These are phyloP conservation scores for Phytopythium ostracodes DNA, from an alignment of 352 stramenopile genomes.

Conservation along the genomic window DNA sequence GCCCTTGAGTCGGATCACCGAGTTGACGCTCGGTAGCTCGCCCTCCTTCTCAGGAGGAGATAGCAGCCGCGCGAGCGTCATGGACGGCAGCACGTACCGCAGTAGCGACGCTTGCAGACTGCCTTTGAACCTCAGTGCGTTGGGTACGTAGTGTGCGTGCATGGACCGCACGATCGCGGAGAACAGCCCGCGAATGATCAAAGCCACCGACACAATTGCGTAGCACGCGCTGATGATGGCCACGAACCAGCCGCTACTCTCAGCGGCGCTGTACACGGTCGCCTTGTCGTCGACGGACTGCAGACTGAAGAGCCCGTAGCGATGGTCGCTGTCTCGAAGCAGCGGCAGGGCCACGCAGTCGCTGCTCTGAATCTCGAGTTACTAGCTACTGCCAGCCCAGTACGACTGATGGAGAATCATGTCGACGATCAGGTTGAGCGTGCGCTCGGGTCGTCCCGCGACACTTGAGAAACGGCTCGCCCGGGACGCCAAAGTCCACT, in stretches of 20 bases:
- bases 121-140: conserved; percentile 5
- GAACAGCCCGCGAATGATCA: conserved; percentile 17
- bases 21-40: neutral
- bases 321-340: conserved; percentile 4
- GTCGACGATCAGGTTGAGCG: conserved; percentile 27
- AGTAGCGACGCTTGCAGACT: neutral
- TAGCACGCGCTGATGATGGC: conserved; percentile 17
- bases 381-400: conserved; percentile 27
- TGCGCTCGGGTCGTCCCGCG: conserved; percentile 10
- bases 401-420: conserved; percentile 26
- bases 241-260: conserved; percentile 15
- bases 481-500: conserved; percentile 21
- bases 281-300: conserved; percentile 13
- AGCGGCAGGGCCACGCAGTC: conserved; percentile 19
- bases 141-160: conserved; percentile 14
- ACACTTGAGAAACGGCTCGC: conserved; percentile 27
- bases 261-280: conserved; percentile 9
- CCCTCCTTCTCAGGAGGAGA: neutral
- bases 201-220: conserved; percentile 20
- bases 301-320: conserved; percentile 19
- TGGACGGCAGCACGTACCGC: conserved; percentile 2
- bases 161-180: conserved; percentile 5
- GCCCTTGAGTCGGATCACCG: conserved; percentile 18
- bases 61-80: conserved; percentile 7
- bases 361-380: conserved; percentile 35